Evolutionary conservation across 495 filamentous ascomycete species (phyloP), one percentile per base, ranked within the genome.

Genomic region (Penicillium steckii): DNA sequence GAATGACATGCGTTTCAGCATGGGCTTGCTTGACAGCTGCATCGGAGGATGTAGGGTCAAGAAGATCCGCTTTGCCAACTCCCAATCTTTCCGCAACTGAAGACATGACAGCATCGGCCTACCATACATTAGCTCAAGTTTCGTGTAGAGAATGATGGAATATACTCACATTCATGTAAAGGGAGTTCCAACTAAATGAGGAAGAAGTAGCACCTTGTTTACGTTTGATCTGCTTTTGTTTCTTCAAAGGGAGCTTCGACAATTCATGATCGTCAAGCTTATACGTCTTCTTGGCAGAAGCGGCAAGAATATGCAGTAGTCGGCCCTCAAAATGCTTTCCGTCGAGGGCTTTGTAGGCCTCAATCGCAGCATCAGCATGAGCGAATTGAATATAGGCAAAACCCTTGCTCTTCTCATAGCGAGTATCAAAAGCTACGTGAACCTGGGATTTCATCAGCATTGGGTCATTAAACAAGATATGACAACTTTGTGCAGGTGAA

Each of bases 11-110:
- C 18, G 95, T 97, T 73, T 99, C 94, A 30, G 95, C 94, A 66
- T 95, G 88, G 32, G 94, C 94, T 74, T 97, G 94, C 71, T 93
- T 95, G 32, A 97, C 89, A 30, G 90, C 93, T 46, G 92, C 91
- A 66, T 95, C 89, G 33, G 93, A 85, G 50, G 87, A 95, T 1
- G 95, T 96, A 7, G 94, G 94, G 69, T 99, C 91, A 32, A 99
- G 74, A 21, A 99, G 66, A 49, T 96, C 91, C 8, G 89, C 81
- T 72, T 97, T 99, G 13, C 87, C 84, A 22, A 97, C 80, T 13
- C 91, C 91, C 5, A 97, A 74, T 48, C 92, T 86, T 61, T 89
- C 82, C 32, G 95, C 88, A 38, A 96, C 82, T 12, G 91, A 93
- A 35, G 89, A 87, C 70, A 97, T 91, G 32, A 97, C 92, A 35